Conservation (phyloP, 1,139 yeast species). For the Lodderomyces oxycetoniae region DNA sequence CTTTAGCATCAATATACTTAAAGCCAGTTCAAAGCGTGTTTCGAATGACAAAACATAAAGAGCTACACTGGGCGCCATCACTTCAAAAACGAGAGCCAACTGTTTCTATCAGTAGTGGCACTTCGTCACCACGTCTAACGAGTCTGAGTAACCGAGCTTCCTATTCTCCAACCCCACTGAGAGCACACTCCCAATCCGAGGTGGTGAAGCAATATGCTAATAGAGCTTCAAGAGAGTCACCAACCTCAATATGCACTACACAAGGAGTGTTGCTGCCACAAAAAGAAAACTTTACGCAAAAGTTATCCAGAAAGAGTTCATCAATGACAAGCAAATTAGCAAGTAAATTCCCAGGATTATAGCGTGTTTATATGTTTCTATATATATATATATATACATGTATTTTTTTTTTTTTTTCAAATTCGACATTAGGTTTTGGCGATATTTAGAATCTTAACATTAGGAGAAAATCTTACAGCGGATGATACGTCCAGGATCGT, state of each 20-base stretch:
- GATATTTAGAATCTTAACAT: conserved; percentile 54
- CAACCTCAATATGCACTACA: background rate
- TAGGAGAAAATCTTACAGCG: conserved; percentile 53
- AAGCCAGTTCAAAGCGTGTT: conserved; percentile 81
- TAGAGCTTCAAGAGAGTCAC: conserved; percentile 4
- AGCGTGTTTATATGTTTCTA: background rate
- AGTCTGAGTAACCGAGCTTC: background rate
- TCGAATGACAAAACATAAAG: conserved; percentile 55
- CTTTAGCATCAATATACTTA: conserved; percentile 76
- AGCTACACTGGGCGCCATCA: conserved; percentile 61
- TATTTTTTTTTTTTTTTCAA: conserved; percentile 1
- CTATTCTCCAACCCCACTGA: background rate
- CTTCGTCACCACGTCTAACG: background rate
- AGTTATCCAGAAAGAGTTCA: conserved; percentile 33
- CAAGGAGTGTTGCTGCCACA: background rate
- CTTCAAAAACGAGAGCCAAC: conserved; percentile 24
- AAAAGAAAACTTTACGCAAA: conserved; percentile 25
- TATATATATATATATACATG: background rate
- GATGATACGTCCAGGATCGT: conserved; percentile 54
- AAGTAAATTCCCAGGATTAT: conserved; percentile 6
- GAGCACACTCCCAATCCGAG: conserved; percentile 5
- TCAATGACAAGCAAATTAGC: conserved; percentile 22
- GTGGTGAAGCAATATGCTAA: conserved; percentile 7
- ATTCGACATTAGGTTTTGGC: conserved; percentile 1
- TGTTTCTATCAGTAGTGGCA: background rate